Conservation (phyloP, 2,329 filamentous ascomycete species). For the Nectriaceae sp. region DNA sequence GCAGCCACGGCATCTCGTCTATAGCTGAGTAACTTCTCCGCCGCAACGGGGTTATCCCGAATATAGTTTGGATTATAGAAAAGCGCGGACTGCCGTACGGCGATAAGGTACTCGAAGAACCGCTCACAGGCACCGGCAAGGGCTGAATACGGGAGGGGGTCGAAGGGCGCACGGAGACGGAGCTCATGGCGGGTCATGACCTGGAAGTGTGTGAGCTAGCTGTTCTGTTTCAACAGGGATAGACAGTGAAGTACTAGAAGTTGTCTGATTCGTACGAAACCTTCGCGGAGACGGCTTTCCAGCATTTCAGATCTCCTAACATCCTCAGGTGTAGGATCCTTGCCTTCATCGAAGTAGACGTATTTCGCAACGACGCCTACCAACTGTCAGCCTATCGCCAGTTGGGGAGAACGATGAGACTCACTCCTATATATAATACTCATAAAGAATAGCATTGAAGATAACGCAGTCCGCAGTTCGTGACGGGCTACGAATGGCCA, state of each 20-base stretch:
- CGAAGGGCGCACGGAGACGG: slow-evolving; percentile 58
- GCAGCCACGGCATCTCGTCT: slow-evolving; percentile 59
- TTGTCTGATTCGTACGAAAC: slow-evolving; percentile 59
- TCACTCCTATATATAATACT: slow-evolving; percentile 58
- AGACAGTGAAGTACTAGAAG: slow-evolving; percentile 42
- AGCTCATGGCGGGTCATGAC: slow-evolving; percentile 60
- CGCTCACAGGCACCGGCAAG: slow-evolving; percentile 57
- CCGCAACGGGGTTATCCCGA: slow-evolving; percentile 50
- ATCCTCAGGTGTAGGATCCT: slow-evolving; percentile 52
- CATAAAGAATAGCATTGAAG: slow-evolving; percentile 58
- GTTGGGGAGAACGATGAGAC: slow-evolving; percentile 10
- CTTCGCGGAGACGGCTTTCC: slow-evolving; percentile 60
- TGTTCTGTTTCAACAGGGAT: neutral
- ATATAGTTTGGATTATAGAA: slow-evolving; percentile 58
- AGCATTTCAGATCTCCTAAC: slow-evolving; percentile 57
- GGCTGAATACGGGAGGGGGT: slow-evolving; percentile 56
- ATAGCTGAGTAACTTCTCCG: slow-evolving; percentile 49
- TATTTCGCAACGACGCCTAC: slow-evolving; percentile 55
- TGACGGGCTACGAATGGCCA: slow-evolving; percentile 64
- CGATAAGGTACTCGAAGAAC: slow-evolving; percentile 61
- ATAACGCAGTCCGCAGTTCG: slow-evolving; percentile 56
- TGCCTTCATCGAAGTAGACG: slow-evolving; percentile 58
- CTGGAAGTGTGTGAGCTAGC: slow-evolving; percentile 21
- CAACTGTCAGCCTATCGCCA: too few species aligned
- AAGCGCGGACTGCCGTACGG: slow-evolving; percentile 58